Conservation (phyloP, 1,284 basidiomycete genomes). For the Macrocystidia cucumis region DNA sequence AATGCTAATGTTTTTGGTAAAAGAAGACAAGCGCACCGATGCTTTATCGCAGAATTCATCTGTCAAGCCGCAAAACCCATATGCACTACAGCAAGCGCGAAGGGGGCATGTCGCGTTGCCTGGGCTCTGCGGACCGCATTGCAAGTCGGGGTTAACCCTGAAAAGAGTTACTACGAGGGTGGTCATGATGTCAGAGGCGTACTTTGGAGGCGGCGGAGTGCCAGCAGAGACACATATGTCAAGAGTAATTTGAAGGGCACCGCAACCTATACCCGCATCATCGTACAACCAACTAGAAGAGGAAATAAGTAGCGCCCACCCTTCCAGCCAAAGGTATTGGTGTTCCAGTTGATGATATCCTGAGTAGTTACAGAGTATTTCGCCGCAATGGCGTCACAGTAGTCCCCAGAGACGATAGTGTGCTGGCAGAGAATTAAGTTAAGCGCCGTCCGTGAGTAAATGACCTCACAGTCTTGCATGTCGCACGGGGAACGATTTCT, state of each 20-base stretch:
- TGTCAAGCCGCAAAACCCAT: no score
- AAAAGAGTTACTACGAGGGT: not conserved
- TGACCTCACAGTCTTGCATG: no score
- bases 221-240: constrained; percentile 12
- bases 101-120: constrained; percentile 11
- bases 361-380: constrained; percentile 8
- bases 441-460: no score
- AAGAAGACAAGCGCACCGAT: no score
- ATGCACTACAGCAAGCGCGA: constrained; percentile 13
- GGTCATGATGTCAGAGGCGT: constrained; percentile 1
- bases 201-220: constrained; percentile 12
- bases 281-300: not conserved
- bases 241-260: constrained; percentile 7
- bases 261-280: constrained; percentile 6
- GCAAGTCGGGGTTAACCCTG: constrained; percentile 7
- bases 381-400: constrained; percentile 2
- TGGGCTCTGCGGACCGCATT: constrained; percentile 12
- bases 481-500: no score
- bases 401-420: not conserved
- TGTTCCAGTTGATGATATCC: constrained; percentile 8
- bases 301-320: constrained; percentile 1
- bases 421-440: no score
- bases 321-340: constrained; percentile 10
- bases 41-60: no score
- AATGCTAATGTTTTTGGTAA: no score